Evolutionary conservation across 352 stramenopile genomes (phyloP), one percentile per base, ranked within the genome.

Genomic region (Thalassiosira mediterranea): DNA sequence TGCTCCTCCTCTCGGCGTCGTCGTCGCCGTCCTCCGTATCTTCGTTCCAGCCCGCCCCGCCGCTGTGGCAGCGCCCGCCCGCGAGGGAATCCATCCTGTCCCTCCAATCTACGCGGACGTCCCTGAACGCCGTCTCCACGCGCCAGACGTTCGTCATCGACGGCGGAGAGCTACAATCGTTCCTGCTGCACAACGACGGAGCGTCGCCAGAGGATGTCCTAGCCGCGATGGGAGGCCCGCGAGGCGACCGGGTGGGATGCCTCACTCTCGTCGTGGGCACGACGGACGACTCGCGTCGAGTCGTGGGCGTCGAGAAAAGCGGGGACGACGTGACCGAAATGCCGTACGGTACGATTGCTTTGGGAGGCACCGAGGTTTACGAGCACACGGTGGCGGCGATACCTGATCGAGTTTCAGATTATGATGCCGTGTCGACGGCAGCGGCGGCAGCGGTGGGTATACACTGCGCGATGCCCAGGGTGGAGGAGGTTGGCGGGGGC

Each of bases 361-460:
- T 79, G 0, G 68, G 28, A 4, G 34, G 61, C 29, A 51, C 53
- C 28, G 51, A 51, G 13, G 60, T 92, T 0, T 86, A 87, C 51
- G 25, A 68, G 49, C 60, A 89, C 49, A 88, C 83, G 0, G 47
- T 88, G 3, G 86, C 84, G 7, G 49, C 1, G 0, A 80, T 90
- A 57, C 86, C 86, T 5, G 8, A 48, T 1, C 56, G 72, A 10
- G 38, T 90, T 11, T 81, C 67, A 0, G 73, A 88, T 31, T 31
- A 54, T 21, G 79, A 88, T 63, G 81, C 79, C 1, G 72, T 89
- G 4, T 54, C 68, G 0, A 92, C 86, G 0, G 78, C 84, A 21
- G 64, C 81, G 3, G 65, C 75, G 10, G 17, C 68, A 8, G 37
- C 88, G 19, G 72, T 87, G 8, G 57, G 68, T 3, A 65, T 92